Evolutionary conservation across 2,329 filamentous ascomycete species (phyloP), one percentile per base, ranked within the genome.

Genomic region (Cladorrhinum sp.): DNA sequence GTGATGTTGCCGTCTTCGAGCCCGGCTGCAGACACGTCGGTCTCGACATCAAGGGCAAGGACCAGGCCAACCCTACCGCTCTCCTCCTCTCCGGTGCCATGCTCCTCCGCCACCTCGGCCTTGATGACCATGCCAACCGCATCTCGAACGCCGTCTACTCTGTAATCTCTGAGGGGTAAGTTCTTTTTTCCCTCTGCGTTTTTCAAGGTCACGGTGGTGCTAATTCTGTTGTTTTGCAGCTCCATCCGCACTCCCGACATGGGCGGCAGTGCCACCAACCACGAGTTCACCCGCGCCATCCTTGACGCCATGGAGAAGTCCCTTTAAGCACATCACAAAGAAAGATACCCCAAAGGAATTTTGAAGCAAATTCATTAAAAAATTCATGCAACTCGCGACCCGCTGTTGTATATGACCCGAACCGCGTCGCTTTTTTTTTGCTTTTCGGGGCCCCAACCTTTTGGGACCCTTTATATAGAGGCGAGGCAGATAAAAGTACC

Each of bases 1-100:
- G 95, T 69, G 93, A 99, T 69, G 92, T 98, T 60, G 95, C 95
- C 70, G 92, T 99, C 69, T 99, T 99, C 79, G 95, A 99, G 86
- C 95, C 95, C 64, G 95, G 95, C 68, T 99, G 95, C 88, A 90
- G 95, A 80, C 95, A 99, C 85, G 95, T 99, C 75, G 95, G 95
- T 80, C 89, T 99, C 55, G 95, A 99, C 77, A 99, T 99, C 82
- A 93, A 98, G 88, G 95, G 95, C 83, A 97, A 97, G 85, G 93
- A 97, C 80, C 92, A 98, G 83, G 95, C 95, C 68, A 99, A 99
- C 86, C 95, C 95, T 58, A 97, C 92, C 60, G 95, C 95, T 67
- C 84, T 99, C 82, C 86, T 99, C 69, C 89, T 99, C 66, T 96
- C 92, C 62, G 92, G 92, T 68, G 91, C 92, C 75, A 99, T 99